Conservation (phyloP, 2,329 filamentous ascomycete species). For the Monosporascus sp. region DNA sequence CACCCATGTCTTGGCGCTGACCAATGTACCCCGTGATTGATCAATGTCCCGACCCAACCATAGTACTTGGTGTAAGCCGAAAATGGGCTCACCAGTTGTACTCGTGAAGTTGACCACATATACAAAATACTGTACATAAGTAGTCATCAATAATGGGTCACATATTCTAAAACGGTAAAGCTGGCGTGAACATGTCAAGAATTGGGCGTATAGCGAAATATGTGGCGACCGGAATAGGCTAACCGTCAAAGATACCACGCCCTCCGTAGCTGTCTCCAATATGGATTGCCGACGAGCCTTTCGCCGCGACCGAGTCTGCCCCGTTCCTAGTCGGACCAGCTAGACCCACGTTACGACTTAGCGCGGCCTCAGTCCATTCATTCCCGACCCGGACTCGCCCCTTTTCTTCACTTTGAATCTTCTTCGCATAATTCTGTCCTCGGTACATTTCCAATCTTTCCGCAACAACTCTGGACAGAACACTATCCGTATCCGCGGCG, state of each 20-base stretch:
- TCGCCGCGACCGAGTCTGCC: neutral
- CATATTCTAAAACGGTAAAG: too few species aligned
- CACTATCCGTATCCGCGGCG: conserved; percentile 2
- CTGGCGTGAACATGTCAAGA: too few species aligned
- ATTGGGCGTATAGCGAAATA: too few species aligned
- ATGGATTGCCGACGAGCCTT: conserved; percentile 3
- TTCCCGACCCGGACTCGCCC: conserved; percentile 5
- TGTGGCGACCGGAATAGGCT: neutral
- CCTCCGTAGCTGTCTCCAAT: conserved; percentile 7
- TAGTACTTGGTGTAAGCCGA: too few species aligned
- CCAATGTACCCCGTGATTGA: too few species aligned
- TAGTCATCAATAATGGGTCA: too few species aligned
- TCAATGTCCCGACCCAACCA: too few species aligned
- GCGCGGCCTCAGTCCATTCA: conserved; percentile 1
- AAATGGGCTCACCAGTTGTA: too few species aligned
- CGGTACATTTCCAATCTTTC: neutral
- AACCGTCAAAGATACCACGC: conserved; percentile 4
- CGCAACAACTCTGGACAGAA: neutral
- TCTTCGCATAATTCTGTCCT: conserved; percentile 1
- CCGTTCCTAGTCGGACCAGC: conserved; percentile 1
- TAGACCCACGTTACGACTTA: neutral
- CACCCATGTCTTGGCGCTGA: too few species aligned
- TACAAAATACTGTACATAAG: too few species aligned
- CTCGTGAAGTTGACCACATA: too few species aligned
- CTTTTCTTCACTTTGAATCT: neutral